These are phyloP conservation scores for Colletotrichum horii DNA, from an alignment of 2,329 filamentous ascomycete genomes.

Conservation along the genomic window DNA sequence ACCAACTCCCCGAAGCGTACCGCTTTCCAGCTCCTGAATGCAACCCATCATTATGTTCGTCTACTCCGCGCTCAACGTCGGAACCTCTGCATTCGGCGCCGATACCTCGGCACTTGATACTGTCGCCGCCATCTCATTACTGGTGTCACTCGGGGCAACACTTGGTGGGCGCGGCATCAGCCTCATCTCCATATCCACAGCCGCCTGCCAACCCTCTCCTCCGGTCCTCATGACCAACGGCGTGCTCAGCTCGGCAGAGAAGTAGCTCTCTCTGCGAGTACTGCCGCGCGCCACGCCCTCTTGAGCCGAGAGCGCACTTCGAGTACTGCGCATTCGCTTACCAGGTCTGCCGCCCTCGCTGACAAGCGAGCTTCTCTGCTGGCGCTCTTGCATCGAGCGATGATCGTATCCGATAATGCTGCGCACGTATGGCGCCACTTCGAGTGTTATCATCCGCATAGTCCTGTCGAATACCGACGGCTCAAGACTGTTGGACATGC, in stretches of 20 bases:
- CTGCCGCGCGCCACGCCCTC: slow-evolving; percentile 74
- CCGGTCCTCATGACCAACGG: slow-evolving; percentile 70
- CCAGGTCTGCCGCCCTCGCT: slow-evolving; percentile 57
- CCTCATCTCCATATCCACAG: slow-evolving; percentile 14
- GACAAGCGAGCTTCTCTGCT: slow-evolving; percentile 62
- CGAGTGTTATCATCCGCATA: slow-evolving; percentile 68
- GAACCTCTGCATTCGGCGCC: background rate
- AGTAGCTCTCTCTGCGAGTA: slow-evolving; percentile 76
- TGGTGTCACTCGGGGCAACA: background rate
- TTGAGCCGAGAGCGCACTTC: slow-evolving; percentile 76
- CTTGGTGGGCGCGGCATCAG: background rate
- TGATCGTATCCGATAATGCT: slow-evolving; percentile 81
- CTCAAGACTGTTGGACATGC: slow-evolving; percentile 52
- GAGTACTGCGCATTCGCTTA: slow-evolving; percentile 70
- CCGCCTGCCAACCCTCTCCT: slow-evolving; percentile 42
- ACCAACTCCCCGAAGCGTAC: background rate
- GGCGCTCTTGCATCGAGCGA: slow-evolving; percentile 70
- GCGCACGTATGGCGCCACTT: slow-evolving; percentile 91
- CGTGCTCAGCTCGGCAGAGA: slow-evolving; percentile 65
- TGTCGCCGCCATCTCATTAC: background rate
- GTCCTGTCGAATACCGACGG: slow-evolving; percentile 81
- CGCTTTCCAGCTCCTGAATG: background rate
- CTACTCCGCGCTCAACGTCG: slow-evolving; percentile 13
- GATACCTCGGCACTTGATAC: background rate
- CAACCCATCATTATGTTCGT: background rate